Percentiles rank a stretch among this genome's conserved stretches.
Evolutionary conservation across 768 basidiomycete genomes (phyloP).

Genomic region (Tubosaeta sp.): DNA sequence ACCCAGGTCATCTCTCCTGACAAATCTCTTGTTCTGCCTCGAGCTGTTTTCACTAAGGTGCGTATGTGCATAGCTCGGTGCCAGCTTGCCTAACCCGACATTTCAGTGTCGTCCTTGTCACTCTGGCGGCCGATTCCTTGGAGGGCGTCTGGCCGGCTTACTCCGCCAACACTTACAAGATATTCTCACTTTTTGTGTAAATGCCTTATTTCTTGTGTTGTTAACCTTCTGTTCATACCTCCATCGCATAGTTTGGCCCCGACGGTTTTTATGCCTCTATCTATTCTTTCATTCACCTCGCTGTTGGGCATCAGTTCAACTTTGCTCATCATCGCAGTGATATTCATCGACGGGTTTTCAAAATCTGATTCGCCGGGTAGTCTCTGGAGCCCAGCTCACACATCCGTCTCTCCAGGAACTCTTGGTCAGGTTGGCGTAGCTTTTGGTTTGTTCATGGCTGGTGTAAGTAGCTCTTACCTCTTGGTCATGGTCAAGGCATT

Average conservation of each 20-base stretch:
- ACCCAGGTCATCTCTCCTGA: conserved; percentile 56
- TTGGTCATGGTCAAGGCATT: not conserved
- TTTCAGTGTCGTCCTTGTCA: conserved; percentile 77
- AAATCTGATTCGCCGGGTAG: conserved; percentile 76
- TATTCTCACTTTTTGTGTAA: conserved; percentile 68
- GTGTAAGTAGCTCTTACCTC: conserved; percentile 44
- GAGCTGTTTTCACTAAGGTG: conserved; percentile 84
- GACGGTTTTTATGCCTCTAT: conserved; percentile 80
- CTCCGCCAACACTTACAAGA: conserved; percentile 69
- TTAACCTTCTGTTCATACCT: not conserved
- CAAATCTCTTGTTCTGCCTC: conserved; percentile 74
- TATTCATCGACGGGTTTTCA: conserved; percentile 78
- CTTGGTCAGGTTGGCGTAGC: conserved; percentile 65
- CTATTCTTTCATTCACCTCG: conserved; percentile 84
- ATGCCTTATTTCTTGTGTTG: conserved; percentile 15
- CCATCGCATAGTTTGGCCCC: conserved; percentile 63
- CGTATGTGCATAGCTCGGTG: conserved; percentile 9
- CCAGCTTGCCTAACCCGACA: not conserved
- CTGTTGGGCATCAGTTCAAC: conserved; percentile 82
- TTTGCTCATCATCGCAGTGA: conserved; percentile 65
- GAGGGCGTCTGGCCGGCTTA: conserved; percentile 66
- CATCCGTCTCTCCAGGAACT: conserved; percentile 51
- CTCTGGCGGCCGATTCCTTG: conserved; percentile 84
- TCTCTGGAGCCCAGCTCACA: conserved; percentile 70
- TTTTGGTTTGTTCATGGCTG: conserved; percentile 90